A percentile compares a stretch with the other conserved stretches of the same genome.
Conservation (phyloP, 768 basidiomycete genomes). For the Agaricus subrufescens region DNA sequence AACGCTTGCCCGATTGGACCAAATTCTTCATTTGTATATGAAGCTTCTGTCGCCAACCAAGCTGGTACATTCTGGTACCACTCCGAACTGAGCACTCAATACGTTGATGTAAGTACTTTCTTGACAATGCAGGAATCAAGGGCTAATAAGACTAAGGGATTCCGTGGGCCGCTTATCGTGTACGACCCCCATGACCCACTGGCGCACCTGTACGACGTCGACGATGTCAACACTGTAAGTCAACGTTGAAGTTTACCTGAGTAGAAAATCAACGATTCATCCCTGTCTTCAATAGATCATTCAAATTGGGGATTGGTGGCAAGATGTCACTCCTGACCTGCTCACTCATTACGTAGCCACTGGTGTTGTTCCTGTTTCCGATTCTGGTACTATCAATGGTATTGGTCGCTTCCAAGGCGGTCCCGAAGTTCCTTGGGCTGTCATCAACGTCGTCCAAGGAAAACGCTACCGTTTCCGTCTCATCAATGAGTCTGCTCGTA, state of each 20-base stretch:
- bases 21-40: constrained; percentile 22
- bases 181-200: constrained; percentile 37
- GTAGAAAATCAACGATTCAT: constrained; percentile 3
- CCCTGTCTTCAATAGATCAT: background rate
- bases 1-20: constrained; percentile 27
- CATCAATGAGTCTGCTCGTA: constrained; percentile 13
- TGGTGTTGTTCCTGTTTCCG: constrained; percentile 17
- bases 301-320: constrained; percentile 28
- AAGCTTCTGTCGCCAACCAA: constrained; percentile 20
- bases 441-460: constrained; percentile 27
- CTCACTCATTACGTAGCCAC: constrained; percentile 14
- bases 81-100: background rate
- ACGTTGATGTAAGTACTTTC: constrained; percentile 10
- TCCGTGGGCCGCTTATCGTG: constrained; percentile 38
- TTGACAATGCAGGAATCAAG: background rate
- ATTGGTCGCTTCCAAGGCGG: constrained; percentile 24
- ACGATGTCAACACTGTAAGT: constrained; percentile 41
- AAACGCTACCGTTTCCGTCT: constrained; percentile 26
- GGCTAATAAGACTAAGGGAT: constrained; percentile 42
- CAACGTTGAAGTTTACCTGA: constrained; percentile 21
- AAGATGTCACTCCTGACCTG: constrained; percentile 16
- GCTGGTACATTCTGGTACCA: constrained; percentile 30
- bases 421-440: constrained; percentile 20
- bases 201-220: constrained; percentile 22
- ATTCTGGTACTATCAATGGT: constrained; percentile 32